These are phyloP conservation scores for Globisporangium yorkense DNA, from an alignment of 352 stramenopile species.

Conservation along the genomic window DNA sequence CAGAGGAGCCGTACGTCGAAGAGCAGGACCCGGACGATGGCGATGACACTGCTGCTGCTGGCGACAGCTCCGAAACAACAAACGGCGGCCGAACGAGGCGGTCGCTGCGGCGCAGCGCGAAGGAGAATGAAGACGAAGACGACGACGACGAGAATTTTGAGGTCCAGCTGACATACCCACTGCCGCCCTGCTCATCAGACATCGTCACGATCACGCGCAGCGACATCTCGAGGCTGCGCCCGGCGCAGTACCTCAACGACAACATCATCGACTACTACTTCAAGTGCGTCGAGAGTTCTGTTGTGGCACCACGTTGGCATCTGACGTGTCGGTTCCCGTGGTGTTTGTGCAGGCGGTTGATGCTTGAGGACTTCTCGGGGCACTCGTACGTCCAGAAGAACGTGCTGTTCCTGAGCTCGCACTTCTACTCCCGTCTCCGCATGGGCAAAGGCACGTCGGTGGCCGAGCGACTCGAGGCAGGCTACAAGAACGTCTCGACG, in stretches of 20 bases:
- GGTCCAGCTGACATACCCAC: constrained; percentile 57
- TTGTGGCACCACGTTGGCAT: background rate
- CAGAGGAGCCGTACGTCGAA: background rate
- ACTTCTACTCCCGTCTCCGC: constrained; percentile 68
- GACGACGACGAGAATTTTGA: constrained; percentile 21
- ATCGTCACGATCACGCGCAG: constrained; percentile 67
- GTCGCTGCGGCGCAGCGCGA: background rate
- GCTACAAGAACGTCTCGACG: constrained; percentile 74
- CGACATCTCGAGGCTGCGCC: constrained; percentile 53
- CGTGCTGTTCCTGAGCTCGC: constrained; percentile 71
- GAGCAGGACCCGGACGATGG: background rate
- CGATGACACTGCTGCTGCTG: background rate
- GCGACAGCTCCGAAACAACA: background rate
- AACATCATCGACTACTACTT: constrained; percentile 92
- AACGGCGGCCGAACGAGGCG: background rate
- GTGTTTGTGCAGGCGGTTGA: constrained; percentile 32
- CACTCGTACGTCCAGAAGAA: constrained; percentile 51
- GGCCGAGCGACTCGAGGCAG: constrained; percentile 36
- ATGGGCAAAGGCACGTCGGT: constrained; percentile 30
- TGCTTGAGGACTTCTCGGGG: constrained; percentile 39
- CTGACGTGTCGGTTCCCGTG: background rate
- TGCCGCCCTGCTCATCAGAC: constrained; percentile 64
- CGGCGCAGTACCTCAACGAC: constrained; percentile 87
- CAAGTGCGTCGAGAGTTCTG: constrained; percentile 44
- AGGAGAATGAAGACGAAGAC: constrained; percentile 20